Evolutionary conservation across 352 stramenopile species (phyloP).

Genomic region (Plasmopara viticola): DNA sequence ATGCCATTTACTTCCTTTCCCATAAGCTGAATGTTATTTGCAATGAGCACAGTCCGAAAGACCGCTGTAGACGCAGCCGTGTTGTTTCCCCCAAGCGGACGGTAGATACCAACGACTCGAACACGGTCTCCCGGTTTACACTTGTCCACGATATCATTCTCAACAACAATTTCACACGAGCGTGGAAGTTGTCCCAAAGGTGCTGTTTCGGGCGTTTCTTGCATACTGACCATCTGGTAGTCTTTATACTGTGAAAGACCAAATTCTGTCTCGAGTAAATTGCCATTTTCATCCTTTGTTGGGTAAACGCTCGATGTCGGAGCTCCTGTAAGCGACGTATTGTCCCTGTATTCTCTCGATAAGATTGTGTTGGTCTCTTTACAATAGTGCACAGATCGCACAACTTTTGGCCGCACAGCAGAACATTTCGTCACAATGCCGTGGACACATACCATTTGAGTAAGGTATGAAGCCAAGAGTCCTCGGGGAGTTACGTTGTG

Average conservation of each 20-base stretch:
- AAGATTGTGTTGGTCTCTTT: slow-evolving; percentile 91
- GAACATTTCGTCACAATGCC: slow-evolving; percentile 99
- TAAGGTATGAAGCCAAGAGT: slow-evolving; percentile 87
- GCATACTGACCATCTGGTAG: slow-evolving; percentile 92
- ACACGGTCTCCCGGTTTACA: slow-evolving; percentile 98
- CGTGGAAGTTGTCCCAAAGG: slow-evolving; percentile 96
- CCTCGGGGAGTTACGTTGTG: slow-evolving; percentile 91
- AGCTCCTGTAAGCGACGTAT: slow-evolving; percentile 90
- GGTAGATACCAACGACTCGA: slow-evolving; percentile 92
- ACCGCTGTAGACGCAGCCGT: slow-evolving; percentile 80
- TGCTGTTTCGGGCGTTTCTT: slow-evolving; percentile 89
- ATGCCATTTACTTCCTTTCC: slow-evolving; percentile 92
- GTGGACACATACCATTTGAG: slow-evolving; percentile 96
- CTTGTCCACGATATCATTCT: slow-evolving; percentile 98
- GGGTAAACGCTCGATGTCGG: slow-evolving; percentile 89
- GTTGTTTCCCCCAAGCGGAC: slow-evolving; percentile 81
- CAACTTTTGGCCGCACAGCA: slow-evolving; percentile 96
- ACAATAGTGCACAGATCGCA: slow-evolving; percentile 97
- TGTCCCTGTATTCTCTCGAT: slow-evolving; percentile 94
- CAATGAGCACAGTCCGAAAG: slow-evolving; percentile 95
- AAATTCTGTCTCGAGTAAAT: slow-evolving; percentile 97
- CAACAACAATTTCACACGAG: slow-evolving; percentile 96
- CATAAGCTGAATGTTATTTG: slow-evolving; percentile 94
- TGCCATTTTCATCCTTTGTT: slow-evolving; percentile 94
- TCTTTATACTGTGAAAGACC: slow-evolving; percentile 98